These are phyloP conservation scores for Lipomyces kockii DNA, from an alignment of 805 yeast genomes.

Conservation along the genomic window DNA sequence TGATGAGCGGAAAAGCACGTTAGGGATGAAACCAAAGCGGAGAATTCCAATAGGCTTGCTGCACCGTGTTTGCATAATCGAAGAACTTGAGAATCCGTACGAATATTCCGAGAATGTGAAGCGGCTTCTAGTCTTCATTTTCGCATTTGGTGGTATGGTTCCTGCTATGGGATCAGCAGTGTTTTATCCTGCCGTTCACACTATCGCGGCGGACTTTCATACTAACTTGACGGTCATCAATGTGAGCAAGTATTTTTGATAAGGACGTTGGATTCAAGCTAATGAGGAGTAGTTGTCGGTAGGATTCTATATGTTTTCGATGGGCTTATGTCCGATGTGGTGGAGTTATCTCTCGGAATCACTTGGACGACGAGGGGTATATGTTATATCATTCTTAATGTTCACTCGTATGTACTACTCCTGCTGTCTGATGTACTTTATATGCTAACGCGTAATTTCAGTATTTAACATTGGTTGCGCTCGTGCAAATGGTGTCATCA, in stretches of 20 bases:
- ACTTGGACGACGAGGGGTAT: conserved; percentile 75
- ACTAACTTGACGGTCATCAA: conserved; percentile 68
- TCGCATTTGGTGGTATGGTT: conserved; percentile 73
- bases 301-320: conserved; percentile 72
- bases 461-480: conserved; percentile 73
- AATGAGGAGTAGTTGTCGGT: conserved; percentile 52
- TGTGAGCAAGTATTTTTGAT: conserved; percentile 43
- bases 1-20: background rate
- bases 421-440: background rate
- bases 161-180: conserved; percentile 93
- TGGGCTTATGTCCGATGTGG: conserved; percentile 86
- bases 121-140: conserved; percentile 59
- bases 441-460: background rate
- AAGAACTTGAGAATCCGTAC: conserved; percentile 76
- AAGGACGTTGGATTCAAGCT: background rate
- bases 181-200: conserved; percentile 74
- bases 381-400: conserved; percentile 66
- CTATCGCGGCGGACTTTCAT: conserved; percentile 58
- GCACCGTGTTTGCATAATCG: conserved; percentile 52
- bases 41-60: conserved; percentile 26
- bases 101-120: conserved; percentile 60
- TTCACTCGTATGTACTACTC: conserved; percentile 50
- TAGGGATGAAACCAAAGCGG: background rate
- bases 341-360: conserved; percentile 82
- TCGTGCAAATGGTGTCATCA: conserved; percentile 60